Evolutionary conservation across 176 grass and related monocot genomes (phyloP), one percentile per base, ranked within the genome.

Genomic region (Triticum monococcum): DNA sequence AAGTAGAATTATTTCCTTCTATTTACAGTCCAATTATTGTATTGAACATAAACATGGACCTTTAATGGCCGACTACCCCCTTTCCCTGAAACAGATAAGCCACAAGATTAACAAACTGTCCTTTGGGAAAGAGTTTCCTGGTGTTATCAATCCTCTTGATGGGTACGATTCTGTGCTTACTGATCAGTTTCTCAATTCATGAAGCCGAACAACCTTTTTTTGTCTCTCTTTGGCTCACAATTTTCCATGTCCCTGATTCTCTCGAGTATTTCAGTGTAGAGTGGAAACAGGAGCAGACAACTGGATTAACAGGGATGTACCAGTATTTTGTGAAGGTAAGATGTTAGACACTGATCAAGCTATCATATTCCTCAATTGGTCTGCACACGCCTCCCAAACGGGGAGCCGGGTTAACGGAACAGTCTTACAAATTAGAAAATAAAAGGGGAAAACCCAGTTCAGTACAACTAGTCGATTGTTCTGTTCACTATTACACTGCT

Each of bases 81-180:
- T 86, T 93, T 72, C 69, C 26, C 66, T 67, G 87, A 68, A 91
- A 79, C 83, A 99, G 97, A 96, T 99, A 93, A 99, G 90, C 60
- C 97, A 99, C 85, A 99, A 93, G 89, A 99, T 99, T 88, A 99
- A 99, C 78, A 99, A 99, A 89, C 79, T 99, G n/a, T 96, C 97
- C 56, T 99, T 99, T 88, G 97, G 97, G 80, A 88, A 88, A 88
- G 94, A 96, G 56, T 99, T 99, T 77, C 97, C 97, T 59, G 97
- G 97, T 87, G 97, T 86, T 61, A 37, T 99, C 83, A 99, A 99
- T 91, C 97, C 97, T 83, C 97, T 99, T 94, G 92, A 99, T 87
- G 97, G 97, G 97, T 99, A 94, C 87, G 81, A 45, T 87, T 79
- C 36, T 20, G 22, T 68, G 24, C 66, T 88, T 84, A 37, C 20